These are phyloP conservation scores for Delonix regia DNA, from an alignment of 306 rosid genomes.

Conservation along the genomic window DNA sequence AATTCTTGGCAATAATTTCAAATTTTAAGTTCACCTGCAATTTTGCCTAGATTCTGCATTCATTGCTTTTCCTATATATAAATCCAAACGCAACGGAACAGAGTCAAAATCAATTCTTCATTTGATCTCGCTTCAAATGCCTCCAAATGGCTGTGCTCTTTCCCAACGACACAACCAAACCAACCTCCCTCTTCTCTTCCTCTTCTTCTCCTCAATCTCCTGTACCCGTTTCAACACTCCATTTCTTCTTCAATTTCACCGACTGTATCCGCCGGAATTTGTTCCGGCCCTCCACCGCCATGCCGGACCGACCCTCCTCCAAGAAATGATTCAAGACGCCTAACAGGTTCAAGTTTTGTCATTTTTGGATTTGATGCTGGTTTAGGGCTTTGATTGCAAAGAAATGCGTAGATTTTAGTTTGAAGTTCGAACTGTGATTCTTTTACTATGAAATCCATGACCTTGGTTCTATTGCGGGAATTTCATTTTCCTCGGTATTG, in stretches of 20 bases:
- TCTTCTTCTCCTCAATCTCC: too few relatives aligned
- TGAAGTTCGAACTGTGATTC: not conserved
- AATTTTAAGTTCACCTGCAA: too few relatives aligned
- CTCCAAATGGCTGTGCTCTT: constrained; percentile 29
- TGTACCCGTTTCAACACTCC: too few relatives aligned
- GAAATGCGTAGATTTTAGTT: not conserved
- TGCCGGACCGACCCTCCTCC: constrained; percentile 28
- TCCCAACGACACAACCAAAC: not conserved
- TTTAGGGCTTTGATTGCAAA: not conserved
- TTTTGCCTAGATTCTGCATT: too few relatives aligned
- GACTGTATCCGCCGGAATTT: too few relatives aligned
- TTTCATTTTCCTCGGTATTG: not conserved
- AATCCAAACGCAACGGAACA: too few relatives aligned
- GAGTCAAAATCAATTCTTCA: not conserved
- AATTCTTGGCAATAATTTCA: too few relatives aligned
- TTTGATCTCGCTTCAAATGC: not conserved
- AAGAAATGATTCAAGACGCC: not conserved
- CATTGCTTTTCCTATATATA: too few relatives aligned
- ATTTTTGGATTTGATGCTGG: not conserved
- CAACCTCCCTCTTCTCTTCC: constrained; percentile 1
- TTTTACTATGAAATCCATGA: not conserved
- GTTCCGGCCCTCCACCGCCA: constrained; percentile 45
- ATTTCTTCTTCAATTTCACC: too few relatives aligned
- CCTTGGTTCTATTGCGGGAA: not conserved
- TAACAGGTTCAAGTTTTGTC: not conserved